Evolutionary conservation across 75 land plant genomes (phyloP).

Genomic region (Adiantum capillusveneris): DNA sequence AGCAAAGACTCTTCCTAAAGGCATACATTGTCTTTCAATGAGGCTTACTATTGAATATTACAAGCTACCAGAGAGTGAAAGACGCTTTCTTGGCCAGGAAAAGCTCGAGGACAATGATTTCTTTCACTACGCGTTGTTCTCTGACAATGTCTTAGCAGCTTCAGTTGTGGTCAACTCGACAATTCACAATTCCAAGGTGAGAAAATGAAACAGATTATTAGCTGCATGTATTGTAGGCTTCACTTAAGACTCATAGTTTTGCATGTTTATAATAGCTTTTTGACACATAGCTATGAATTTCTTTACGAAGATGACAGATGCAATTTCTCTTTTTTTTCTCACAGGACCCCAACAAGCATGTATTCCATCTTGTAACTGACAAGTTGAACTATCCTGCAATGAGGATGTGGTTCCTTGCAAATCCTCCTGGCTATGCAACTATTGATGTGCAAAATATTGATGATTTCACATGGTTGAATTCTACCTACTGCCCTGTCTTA

Average conservation of each 20-base stretch:
- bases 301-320: background rate
- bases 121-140: slow-evolving; percentile 79
- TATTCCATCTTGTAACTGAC: slow-evolving; percentile 65
- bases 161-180: slow-evolving; percentile 84
- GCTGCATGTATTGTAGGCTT: background rate
- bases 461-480: slow-evolving; percentile 60
- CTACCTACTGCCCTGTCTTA: slow-evolving; percentile 59
- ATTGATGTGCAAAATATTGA: slow-evolving; percentile 61
- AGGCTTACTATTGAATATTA: slow-evolving; percentile 81
- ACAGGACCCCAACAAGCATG: slow-evolving; percentile 63
- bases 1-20: slow-evolving; percentile 83
- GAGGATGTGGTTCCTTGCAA: slow-evolving; percentile 63
- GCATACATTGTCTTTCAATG: slow-evolving; percentile 83
- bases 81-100: slow-evolving; percentile 48
- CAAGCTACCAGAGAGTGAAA: slow-evolving; percentile 51
- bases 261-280: background rate
- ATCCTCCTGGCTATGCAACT: slow-evolving; percentile 58
- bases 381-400: slow-evolving; percentile 62
- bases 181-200: slow-evolving; percentile 65
- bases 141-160: slow-evolving; percentile 84
- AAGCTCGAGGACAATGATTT: slow-evolving; percentile 59
- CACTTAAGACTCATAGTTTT: too few species aligned
- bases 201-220: background rate
- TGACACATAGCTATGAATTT: background rate
- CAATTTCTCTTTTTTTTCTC: background rate